These are phyloP conservation scores for Backusella morwellensis DNA, from an alignment of 192 early-diverging fungal species.

Conservation along the genomic window DNA sequence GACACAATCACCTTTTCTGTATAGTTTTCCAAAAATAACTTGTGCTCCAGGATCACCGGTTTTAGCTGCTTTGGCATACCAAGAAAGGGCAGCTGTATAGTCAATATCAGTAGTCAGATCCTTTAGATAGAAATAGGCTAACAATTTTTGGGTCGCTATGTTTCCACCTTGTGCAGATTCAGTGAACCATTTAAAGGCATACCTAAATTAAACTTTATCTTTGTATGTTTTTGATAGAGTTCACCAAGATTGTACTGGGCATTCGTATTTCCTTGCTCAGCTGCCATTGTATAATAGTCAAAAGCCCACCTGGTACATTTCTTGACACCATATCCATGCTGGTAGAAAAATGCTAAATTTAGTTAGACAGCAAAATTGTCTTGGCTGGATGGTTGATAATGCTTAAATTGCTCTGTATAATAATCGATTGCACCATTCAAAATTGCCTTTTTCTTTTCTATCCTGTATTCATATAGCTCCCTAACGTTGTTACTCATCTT, in stretches of 20 bases:
- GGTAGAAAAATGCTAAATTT: background rate
- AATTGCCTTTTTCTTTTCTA: background rate
- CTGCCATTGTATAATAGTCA: background rate
- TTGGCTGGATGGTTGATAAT: background rate
- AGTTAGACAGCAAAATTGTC: background rate
- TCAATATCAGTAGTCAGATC: background rate
- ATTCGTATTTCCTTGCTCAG: background rate
- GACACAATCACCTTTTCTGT: background rate
- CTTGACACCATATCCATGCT: background rate
- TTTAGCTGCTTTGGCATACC: background rate
- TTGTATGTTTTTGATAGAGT: background rate
- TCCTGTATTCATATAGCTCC: background rate
- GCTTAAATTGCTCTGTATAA: background rate
- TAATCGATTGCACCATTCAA: background rate
- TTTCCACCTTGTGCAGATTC: background rate
- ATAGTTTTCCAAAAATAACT: too few relatives aligned
- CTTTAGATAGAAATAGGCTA: background rate
- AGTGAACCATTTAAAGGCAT: background rate
- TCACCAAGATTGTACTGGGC: background rate
- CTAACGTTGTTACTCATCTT: background rate
- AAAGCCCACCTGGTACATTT: background rate
- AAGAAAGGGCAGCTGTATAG: background rate
- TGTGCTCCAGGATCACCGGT: too few relatives aligned
- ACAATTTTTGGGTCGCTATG: background rate
- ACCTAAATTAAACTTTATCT: background rate